Evolutionary conservation across 1,139 yeast species (phyloP), one percentile per base, ranked within the genome.

Genomic region (Hyphopichia fennica): DNA sequence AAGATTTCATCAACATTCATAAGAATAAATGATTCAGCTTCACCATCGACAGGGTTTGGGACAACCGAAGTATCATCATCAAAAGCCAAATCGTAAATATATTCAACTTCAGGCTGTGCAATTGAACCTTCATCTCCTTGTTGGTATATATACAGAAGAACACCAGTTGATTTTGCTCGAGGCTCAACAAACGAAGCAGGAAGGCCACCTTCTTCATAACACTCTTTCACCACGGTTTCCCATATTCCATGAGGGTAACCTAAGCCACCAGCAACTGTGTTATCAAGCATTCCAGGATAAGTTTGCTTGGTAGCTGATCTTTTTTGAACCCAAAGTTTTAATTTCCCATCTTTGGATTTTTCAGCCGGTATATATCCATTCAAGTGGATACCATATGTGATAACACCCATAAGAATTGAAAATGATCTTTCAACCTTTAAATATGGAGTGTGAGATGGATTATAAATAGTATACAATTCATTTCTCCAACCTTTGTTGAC

Each of bases 261-360:
- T 17, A 93, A 59, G 0, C 99, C 99, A 1, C 99, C 99, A 0
- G 96, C 99, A 5, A 93, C 88, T 1, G 95, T 88, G 58, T 91
- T 93, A 60, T 93, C 99, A 35, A 90, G 74, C 87, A 81, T 85
- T 0, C 88, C 86, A 0, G 99, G 98, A 65, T 81, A 90, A 0
- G 98, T 93, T 15, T 87, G 84, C 58, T 93, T 93, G 1, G 81
- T 74, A 13, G 69, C 58, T 0, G 97, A 77, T 50, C 99, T 71
- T 47, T 88, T 69, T 0, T 99, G 96, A 5, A 91, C 75, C 98
- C 98, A 93, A 43, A 93, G 56, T 53, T 80, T 77, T 36, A 82
- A 54, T 34, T 72, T 70, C 0, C 75, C 77, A 18, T 71, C 60
- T 11, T 70, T 62, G 2, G 67, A 45, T 17, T 52, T 54, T 1